Evolutionary conservation across 768 basidiomycete genomes (phyloP).

Genomic region (Tylopilus intermedius): DNA sequence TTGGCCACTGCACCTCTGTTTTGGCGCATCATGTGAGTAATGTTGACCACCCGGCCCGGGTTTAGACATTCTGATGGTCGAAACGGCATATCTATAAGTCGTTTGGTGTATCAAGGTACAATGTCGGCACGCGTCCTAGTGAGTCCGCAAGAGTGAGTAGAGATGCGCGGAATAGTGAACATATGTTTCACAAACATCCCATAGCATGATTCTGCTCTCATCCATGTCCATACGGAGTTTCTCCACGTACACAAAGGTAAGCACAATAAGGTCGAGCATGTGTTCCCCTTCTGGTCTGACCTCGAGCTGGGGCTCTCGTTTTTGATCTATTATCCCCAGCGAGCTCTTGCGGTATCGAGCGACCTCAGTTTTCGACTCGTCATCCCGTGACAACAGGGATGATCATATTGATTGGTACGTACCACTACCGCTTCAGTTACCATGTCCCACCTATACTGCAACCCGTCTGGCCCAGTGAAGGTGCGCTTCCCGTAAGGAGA

Average conservation of each 20-base stretch:
- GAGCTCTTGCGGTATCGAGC: constrained; percentile 18
- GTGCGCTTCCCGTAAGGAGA: constrained; percentile 19
- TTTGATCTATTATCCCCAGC: constrained; percentile 19
- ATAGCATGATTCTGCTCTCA: background rate
- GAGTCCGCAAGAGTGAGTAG: background rate
- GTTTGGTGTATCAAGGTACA: no score
- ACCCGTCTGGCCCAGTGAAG: constrained; percentile 32
- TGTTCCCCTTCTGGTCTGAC: constrained; percentile 16
- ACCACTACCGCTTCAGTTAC: constrained; percentile 8
- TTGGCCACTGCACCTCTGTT: no score
- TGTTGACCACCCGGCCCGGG: no score
- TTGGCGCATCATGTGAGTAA: no score
- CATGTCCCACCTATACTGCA: constrained; percentile 33
- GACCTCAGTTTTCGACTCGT: constrained; percentile 10
- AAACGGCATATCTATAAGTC: no score
- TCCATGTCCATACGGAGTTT: constrained; percentile 28
- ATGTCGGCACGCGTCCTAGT: no score
- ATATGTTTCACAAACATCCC: background rate
- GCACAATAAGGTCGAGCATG: constrained; percentile 26
- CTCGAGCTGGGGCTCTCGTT: constrained; percentile 16
- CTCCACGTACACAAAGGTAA: constrained; percentile 32
- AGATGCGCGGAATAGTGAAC: background rate
- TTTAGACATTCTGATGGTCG: no score
- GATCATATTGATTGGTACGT: background rate
- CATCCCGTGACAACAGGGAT: constrained; percentile 21